Conservation (phyloP, 306 rosid genomes). For the Senna tora region DNA sequence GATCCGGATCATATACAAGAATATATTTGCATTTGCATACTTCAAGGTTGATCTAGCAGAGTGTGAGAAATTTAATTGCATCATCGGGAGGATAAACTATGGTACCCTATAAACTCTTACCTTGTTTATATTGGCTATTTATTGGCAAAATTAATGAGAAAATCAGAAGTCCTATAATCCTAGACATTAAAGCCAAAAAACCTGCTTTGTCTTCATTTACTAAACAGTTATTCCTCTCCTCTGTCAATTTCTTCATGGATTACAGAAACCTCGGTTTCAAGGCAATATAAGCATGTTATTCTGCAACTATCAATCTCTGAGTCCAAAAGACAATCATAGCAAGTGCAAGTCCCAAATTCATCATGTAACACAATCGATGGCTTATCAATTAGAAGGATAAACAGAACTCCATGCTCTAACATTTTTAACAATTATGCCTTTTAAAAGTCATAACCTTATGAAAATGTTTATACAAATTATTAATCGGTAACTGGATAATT, state of each 20-base stretch:
- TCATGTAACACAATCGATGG: background rate
- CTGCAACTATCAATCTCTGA: no score
- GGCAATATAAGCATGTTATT: background rate
- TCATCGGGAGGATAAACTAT: background rate
- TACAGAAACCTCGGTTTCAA: background rate
- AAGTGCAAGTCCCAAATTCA: background rate
- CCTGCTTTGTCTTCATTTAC: background rate
- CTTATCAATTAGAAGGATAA: background rate
- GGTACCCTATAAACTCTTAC: background rate
- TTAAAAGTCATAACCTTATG: background rate
- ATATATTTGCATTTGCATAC: conserved; percentile 12
- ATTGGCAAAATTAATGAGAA: background rate
- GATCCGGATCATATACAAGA: background rate
- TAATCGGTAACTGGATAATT: conserved; percentile 14
- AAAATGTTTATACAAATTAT: background rate
- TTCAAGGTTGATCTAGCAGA: background rate
- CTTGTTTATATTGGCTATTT: background rate
- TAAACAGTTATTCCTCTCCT: background rate
- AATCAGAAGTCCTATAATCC: background rate
- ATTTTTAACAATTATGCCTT: background rate
- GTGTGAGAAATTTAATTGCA: background rate
- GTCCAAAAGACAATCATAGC: background rate
- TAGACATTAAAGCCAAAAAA: background rate
- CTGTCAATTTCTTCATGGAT: background rate
- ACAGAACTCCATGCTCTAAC: background rate